Evolutionary conservation across 306 rosid species (phyloP).

Genomic region (Casuarina equisetifolia): DNA sequence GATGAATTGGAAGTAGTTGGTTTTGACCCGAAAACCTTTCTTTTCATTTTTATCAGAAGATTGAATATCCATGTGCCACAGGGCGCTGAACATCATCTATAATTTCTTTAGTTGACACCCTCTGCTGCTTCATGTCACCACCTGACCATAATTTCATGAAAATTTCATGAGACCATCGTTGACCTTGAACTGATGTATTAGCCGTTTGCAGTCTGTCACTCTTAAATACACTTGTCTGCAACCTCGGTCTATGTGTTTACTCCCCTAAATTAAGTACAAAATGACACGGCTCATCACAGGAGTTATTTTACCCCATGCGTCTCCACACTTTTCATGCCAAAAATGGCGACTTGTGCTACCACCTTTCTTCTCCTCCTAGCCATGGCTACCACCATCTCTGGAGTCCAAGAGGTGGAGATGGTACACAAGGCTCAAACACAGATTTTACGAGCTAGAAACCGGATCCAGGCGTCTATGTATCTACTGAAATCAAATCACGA

Average conservation of each 20-base stretch:
- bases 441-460: conserved; percentile 34
- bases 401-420: conserved; percentile 32
- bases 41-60: no score
- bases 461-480: conserved; percentile 27
- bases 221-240: conserved; percentile 42
- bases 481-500: neutral
- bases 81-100: no score
- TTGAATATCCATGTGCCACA: no score
- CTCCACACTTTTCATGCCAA: conserved; percentile 7
- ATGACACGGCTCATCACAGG: conserved; percentile 23
- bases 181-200: neutral
- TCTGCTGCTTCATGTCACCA: neutral
- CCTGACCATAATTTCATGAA: neutral
- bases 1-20: neutral
- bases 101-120: neutral
- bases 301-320: conserved; percentile 27
- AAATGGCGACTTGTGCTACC: conserved; percentile 40
- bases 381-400: conserved; percentile 10
- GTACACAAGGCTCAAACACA: conserved; percentile 39
- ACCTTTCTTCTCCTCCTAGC: conserved; percentile 25
- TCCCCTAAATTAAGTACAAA: conserved; percentile 35
- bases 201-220: neutral
- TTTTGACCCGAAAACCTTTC: no score
- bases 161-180: neutral
- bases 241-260: neutral